A percentile compares a stretch with the other conserved stretches of the same genome.
phyloP scores from a whole-genome alignment of 2,329 filamentous ascomycete species.

The Mycosphaerelloides madeirae region DNA sequence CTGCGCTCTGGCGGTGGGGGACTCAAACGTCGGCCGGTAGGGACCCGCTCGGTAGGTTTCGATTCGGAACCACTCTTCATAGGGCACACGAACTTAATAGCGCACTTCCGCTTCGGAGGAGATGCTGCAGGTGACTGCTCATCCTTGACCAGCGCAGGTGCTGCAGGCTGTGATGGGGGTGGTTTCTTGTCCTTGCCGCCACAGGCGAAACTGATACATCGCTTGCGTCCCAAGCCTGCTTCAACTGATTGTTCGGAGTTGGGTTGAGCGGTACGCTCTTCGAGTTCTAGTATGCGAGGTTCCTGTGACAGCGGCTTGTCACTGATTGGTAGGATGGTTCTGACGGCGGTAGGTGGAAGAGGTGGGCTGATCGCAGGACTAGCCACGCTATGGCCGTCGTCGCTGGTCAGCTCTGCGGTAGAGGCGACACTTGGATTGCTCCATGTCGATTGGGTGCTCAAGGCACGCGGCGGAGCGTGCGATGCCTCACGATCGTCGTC shows the following conservation, averaged over 20 bases:
- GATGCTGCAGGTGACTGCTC: conserved; percentile 22
- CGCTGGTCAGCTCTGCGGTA: conserved; percentile 89
- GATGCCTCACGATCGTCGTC: conserved; percentile 26
- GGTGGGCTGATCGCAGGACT: conserved; percentile 85
- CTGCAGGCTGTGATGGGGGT: conserved; percentile 30
- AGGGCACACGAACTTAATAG: conserved; percentile 72
- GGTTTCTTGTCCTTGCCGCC: conserved; percentile 53
- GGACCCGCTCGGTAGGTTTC: conserved; percentile 25
- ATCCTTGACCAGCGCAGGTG: conserved; percentile 27
- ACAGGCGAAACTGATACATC: conserved; percentile 91
- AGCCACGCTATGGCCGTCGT: conserved; percentile 68
- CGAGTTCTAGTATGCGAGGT: conserved; percentile 35
- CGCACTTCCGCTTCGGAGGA: conserved; percentile 52
- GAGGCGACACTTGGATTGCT: conserved; percentile 78
- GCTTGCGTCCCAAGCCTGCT: conserved; percentile 66
- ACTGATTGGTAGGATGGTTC: conserved; percentile 34
- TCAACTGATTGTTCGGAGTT: conserved; percentile 54
- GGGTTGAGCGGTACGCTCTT: conserved; percentile 29
- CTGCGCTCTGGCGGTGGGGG: conserved; percentile 36
- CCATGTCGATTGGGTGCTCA: conserved; percentile 61
- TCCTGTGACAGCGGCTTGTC: conserved; percentile 38
- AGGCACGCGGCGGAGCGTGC: conserved; percentile 35
- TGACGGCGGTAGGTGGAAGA: conserved; percentile 54
- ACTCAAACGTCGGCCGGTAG: conserved; percentile 34
- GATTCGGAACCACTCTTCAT: conserved; percentile 43